Evolutionary conservation across 2,329 filamentous ascomycete species (phyloP).

Genomic region (Colletotrichum salicis): DNA sequence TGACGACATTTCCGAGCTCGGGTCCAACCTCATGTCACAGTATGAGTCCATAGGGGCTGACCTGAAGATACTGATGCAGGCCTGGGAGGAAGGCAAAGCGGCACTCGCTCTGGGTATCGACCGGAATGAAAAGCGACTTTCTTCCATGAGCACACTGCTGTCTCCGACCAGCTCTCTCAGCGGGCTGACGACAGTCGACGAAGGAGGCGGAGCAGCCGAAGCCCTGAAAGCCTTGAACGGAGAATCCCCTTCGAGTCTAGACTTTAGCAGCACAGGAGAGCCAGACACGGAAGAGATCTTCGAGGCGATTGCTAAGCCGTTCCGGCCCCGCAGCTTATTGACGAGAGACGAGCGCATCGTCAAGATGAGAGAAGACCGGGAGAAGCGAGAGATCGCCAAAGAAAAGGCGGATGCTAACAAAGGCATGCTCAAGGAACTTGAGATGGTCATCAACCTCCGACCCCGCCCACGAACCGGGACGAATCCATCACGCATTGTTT

Average conservation of each 20-base stretch:
- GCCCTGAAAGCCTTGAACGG: conserved; percentile 77
- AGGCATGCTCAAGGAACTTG: conserved; percentile 91
- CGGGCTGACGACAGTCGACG: conserved; percentile 72
- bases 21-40: conserved; percentile 82
- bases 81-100: conserved; percentile 90
- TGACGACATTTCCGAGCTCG: conserved; percentile 78
- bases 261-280: conserved; percentile 65
- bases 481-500: conserved; percentile 51
- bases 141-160: conserved; percentile 68
- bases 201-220: conserved; percentile 51
- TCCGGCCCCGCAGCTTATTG: conserved; percentile 73
- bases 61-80: conserved; percentile 80
- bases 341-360: conserved; percentile 87
- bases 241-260: conserved; percentile 64
- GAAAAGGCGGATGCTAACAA: conserved; percentile 84
- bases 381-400: conserved; percentile 74
- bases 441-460: conserved; percentile 80
- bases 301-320: conserved; percentile 82
- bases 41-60: conserved; percentile 96
- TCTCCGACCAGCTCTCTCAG: conserved; percentile 73
- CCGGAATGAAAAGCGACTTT: conserved; percentile 77
- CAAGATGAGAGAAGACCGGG: conserved; percentile 89
- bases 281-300: conserved; percentile 83
- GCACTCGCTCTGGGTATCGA: conserved; percentile 84
- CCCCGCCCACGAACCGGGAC: conserved; percentile 53